Base-by-base conservation (phyloP, 2,329 filamentous ascomycete genomes). In the Epichloe amarillans region DNA sequence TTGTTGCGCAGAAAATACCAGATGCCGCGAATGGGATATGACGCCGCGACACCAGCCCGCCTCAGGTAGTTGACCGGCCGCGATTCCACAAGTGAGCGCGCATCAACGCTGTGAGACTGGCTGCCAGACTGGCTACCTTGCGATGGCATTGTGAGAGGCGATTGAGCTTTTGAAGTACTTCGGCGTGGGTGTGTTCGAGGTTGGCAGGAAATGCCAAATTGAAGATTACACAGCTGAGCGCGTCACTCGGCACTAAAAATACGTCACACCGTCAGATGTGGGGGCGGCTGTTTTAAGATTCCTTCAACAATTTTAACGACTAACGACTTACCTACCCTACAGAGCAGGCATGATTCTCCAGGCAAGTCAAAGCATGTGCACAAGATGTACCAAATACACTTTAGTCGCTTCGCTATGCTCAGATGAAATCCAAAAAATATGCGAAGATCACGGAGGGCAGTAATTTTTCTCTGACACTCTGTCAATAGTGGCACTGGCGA, bases 1-100 rank as follows among this genome's bases (percentile, higher is more conserved):
- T 80, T 82, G 63, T 90, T 86, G 35, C 77, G 74, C 47, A 80
- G 57, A 66, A 94, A 95, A 69, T 91, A 95, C 70, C 80, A 82
- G 61, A 96, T 82, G 55, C 93, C 91, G 68, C 83, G 72, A 48
- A 82, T 61, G 17, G 80, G 80, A 55, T 79, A 83, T 3, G 72
- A 73, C 2, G 70, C 74, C 1, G 76, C 74, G 41, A 66, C 55
- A 52, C 67, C 58, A 12, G 70, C 75, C 47, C 74, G 68, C 39
- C 56, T 64, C 42, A 73, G 44, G 59, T 76, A 77, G 44, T 60
- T 58, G 37, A 66, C 57, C 3, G 70, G 69, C 11, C 71, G 65
- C 44, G 51, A 53, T 14, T 14, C 10, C 30, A 47, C 43, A 10
- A 53, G n/a, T 23, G 47, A 44, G n/a, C 50, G 50, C 38, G 41